Conservation (phyloP, 2,329 filamentous ascomycete species). For the Aspergillus pseudoviridinutans region DNA sequence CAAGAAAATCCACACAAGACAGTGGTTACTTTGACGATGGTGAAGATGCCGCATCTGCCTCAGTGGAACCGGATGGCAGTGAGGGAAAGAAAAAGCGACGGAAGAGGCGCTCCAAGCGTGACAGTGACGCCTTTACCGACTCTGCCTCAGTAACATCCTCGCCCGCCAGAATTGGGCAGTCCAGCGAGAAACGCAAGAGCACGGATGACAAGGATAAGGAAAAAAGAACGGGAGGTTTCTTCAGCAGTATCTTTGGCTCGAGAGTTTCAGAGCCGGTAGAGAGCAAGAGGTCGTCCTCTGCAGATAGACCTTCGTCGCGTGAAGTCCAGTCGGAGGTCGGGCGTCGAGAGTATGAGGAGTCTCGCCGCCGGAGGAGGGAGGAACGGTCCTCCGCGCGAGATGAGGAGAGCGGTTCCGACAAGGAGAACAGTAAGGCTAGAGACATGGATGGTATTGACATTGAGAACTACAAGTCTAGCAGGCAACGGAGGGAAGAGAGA, state of each 20-base stretch:
- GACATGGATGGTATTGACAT: conserved; percentile 35
- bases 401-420: conserved; percentile 42
- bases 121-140: conserved; percentile 34
- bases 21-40: conserved; percentile 18
- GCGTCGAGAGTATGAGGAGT: conserved; percentile 29
- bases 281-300: conserved; percentile 21
- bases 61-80: conserved; percentile 9
- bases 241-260: conserved; percentile 38
- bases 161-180: conserved; percentile 28
- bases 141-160: conserved; percentile 32
- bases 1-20: conserved; percentile 18
- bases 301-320: conserved; percentile 26
- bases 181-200: conserved; percentile 26
- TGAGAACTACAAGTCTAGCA: conserved; percentile 31
- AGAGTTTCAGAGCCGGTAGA: conserved; percentile 30
- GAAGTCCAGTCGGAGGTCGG: conserved; percentile 36
- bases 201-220: conserved; percentile 33
- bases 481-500: conserved; percentile 32
- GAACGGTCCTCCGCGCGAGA: conserved; percentile 36
- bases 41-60: conserved; percentile 9
- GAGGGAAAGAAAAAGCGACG: conserved; percentile 23
- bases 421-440: conserved; percentile 31
- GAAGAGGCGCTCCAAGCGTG: conserved; percentile 25
- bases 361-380: conserved; percentile 40
- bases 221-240: conserved; percentile 30